Conservation (phyloP, 768 basidiomycete species). For the Peribolospora baueri region DNA sequence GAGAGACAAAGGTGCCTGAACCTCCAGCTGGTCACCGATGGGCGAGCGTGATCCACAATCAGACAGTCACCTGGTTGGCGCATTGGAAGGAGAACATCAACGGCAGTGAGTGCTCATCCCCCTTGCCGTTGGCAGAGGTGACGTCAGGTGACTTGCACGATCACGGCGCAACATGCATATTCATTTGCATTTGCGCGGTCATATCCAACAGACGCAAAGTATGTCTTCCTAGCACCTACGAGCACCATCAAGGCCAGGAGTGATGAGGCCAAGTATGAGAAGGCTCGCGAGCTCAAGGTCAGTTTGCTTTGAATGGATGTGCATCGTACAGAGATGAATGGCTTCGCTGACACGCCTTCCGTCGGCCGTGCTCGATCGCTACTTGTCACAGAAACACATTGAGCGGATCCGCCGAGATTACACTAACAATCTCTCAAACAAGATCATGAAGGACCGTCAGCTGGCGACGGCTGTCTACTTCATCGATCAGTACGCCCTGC, state of each 20-base stretch:
- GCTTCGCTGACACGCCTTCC: neutral
- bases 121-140: neutral
- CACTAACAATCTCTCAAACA: conserved; percentile 52
- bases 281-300: conserved; percentile 87
- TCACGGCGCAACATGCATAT: neutral
- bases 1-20: conserved; percentile 43
- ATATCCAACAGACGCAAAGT: conserved; percentile 32
- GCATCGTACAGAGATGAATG: conserved; percentile 1
- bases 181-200: too few relatives aligned
- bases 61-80: conserved; percentile 95
- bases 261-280: conserved; percentile 94
- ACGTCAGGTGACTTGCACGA: neutral
- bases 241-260: conserved; percentile 95
- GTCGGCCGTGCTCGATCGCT: neutral
- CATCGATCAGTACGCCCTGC: conserved; percentile 85
- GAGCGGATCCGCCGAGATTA: conserved; percentile 80
- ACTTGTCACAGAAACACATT: conserved; percentile 44
- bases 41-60: conserved; percentile 69
- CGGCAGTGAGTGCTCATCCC: conserved; percentile 22
- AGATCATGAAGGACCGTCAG: conserved; percentile 83
- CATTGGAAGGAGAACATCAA: conserved; percentile 99
- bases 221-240: conserved; percentile 93
- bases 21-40: conserved; percentile 82
- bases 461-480: conserved; percentile 99
- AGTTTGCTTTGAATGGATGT: conserved; percentile 5